These are phyloP conservation scores for Stephania japonica DNA, from an alignment of 164 flowering plant species.

Conservation along the genomic window DNA sequence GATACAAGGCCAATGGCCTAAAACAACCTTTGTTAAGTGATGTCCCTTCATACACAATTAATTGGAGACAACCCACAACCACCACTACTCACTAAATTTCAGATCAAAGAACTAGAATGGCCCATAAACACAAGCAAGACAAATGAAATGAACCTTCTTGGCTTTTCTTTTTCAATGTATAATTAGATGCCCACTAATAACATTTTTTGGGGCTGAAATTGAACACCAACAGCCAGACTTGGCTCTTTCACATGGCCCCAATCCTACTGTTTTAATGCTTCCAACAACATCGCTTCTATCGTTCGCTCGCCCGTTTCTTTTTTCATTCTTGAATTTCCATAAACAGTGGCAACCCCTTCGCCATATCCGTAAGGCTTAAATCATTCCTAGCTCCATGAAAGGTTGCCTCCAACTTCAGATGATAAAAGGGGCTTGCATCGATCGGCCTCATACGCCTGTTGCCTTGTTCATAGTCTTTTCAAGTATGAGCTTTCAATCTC, in stretches of 20 bases:
- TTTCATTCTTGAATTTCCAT: background rate
- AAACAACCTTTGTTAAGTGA: background rate
- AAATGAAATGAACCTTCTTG: background rate
- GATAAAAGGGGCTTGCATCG: background rate
- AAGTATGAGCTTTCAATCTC: background rate
- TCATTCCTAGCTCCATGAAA: background rate
- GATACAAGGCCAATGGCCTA: background rate
- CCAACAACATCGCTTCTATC: background rate
- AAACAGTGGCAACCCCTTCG: background rate
- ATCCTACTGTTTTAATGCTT: background rate
- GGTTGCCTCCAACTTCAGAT: background rate
- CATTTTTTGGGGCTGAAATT: background rate
- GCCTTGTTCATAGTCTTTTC: background rate
- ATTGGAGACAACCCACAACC: background rate
- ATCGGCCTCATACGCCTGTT: background rate
- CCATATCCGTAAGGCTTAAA: background rate
- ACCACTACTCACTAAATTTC: background rate
- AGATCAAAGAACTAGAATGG: background rate
- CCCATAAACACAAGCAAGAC: background rate
- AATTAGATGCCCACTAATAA: background rate
- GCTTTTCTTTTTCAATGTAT: background rate
- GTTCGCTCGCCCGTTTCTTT: background rate
- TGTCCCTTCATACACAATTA: background rate
- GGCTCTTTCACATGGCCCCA: background rate
- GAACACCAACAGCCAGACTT: background rate